phyloP scores from a whole-genome alignment of 306 rosid species.

The Citrullus colocynthis region DNA sequence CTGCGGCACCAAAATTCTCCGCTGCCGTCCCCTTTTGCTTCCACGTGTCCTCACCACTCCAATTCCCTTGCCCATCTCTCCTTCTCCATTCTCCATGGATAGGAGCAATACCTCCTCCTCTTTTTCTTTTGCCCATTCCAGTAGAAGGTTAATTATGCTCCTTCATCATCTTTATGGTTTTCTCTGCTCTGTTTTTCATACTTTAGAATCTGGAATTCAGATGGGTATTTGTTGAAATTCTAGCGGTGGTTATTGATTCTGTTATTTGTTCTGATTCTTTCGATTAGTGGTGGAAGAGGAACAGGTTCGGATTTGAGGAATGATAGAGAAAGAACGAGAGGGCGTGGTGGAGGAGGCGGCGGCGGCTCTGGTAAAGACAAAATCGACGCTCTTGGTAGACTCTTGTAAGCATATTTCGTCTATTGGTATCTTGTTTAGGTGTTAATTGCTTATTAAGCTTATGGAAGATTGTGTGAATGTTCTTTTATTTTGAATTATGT shows the following conservation, averaged over 20 bases:
- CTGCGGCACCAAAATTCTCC: slow-evolving; percentile 18
- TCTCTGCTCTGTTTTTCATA: neutral
- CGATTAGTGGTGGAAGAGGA: slow-evolving; percentile 38
- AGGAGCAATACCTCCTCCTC: slow-evolving; percentile 18
- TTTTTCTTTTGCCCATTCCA: slow-evolving; percentile 29
- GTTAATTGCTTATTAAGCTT: neutral
- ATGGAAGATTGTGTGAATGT: neutral
- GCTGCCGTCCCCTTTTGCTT: slow-evolving; percentile 25
- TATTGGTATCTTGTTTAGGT: neutral
- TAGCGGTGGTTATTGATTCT: neutral
- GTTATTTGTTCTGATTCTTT: neutral
- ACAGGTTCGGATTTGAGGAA: slow-evolving; percentile 33
- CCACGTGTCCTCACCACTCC: slow-evolving; percentile 21
- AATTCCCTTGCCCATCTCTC: neutral
- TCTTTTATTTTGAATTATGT: neutral
- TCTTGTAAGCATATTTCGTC: slow-evolving; percentile 43
- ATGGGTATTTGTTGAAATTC: neutral
- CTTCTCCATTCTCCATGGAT: slow-evolving; percentile 24
- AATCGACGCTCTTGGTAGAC: slow-evolving; percentile 89
- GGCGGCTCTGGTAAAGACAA: slow-evolving; percentile 55
- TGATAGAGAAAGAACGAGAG: slow-evolving; percentile 35
- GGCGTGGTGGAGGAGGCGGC: slow-evolving; percentile 25
- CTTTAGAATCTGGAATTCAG: neutral
- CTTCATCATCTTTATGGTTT: neutral
- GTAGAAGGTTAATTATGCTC: slow-evolving; percentile 20